These are phyloP conservation scores for Ceratobasidium theobromae DNA, from an alignment of 1,284 basidiomycete genomes.

Conservation along the genomic window DNA sequence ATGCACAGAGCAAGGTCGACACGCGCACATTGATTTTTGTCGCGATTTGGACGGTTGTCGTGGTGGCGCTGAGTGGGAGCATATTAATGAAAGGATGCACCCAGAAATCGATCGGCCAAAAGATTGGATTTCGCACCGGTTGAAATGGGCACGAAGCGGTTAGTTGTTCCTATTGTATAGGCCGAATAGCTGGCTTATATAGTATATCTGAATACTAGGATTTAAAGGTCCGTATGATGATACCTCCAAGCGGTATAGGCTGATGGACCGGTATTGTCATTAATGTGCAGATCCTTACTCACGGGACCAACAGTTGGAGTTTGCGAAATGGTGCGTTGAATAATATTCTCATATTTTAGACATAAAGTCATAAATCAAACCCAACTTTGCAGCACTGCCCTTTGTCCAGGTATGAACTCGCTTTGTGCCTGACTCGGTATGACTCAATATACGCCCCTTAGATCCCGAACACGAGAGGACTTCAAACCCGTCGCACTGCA, in stretches of 20 bases:
- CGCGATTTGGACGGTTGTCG: conserved; percentile 47
- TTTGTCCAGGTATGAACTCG: conserved; percentile 50
- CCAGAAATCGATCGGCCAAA: conserved; percentile 53
- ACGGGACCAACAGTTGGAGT: conserved; percentile 53
- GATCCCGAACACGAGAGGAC: conserved; percentile 53
- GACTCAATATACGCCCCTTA: conserved; percentile 37
- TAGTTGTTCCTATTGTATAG: neutral
- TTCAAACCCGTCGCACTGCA: conserved; percentile 57
- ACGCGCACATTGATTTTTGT: conserved; percentile 61
- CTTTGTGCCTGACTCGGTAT: neutral
- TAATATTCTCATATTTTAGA: neutral
- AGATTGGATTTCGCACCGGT: conserved; percentile 56
- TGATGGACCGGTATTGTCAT: too few species aligned
- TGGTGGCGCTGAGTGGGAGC: conserved; percentile 50
- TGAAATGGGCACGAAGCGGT: conserved; percentile 54
- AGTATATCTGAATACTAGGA: too few species aligned
- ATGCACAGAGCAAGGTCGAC: conserved; percentile 56
- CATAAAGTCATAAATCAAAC: neutral
- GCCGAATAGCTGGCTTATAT: too few species aligned
- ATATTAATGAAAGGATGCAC: conserved; percentile 49
- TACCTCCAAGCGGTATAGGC: too few species aligned
- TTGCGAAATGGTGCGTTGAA: conserved; percentile 54
- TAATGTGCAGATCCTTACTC: conserved; percentile 55
- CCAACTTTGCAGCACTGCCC: conserved; percentile 53
- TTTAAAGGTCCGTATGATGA: too few species aligned